phyloP scores from a whole-genome alignment of 805 yeast species.

The Saturnispora bothae region DNA sequence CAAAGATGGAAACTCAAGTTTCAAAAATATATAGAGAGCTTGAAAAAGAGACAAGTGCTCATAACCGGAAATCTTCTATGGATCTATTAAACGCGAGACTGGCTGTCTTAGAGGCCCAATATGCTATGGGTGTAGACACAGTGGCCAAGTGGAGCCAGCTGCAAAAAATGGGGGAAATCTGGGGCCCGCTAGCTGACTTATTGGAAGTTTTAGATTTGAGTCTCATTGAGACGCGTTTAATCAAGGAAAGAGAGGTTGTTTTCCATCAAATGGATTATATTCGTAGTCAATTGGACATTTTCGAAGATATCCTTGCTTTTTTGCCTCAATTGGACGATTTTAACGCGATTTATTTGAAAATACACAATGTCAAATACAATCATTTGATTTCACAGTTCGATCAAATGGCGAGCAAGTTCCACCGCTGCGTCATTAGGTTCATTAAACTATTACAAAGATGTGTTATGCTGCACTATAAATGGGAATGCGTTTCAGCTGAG shows the following conservation, averaged over 20 bases:
- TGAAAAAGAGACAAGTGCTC: slow-evolving; percentile 5
- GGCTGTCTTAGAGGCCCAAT: not conserved
- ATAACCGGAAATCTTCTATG: slow-evolving; percentile 1
- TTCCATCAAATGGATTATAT: not conserved
- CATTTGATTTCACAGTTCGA: not conserved
- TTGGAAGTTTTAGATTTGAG: not conserved
- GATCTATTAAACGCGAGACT: not conserved
- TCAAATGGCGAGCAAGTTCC: not conserved
- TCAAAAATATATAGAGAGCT: no score
- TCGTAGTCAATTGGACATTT: not conserved
- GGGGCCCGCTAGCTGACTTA: not conserved
- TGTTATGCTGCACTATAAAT: slow-evolving; percentile 4
- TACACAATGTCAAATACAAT: not conserved
- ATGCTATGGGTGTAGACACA: not conserved
- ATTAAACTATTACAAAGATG: slow-evolving; percentile 9
- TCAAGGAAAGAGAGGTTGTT: not conserved
- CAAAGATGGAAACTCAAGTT: no score
- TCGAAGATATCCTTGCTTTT: not conserved
- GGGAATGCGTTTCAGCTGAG: no score
- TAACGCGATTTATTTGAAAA: not conserved
- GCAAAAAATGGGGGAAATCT: not conserved
- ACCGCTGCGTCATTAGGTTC: slow-evolving; percentile 7
- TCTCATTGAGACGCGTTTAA: not conserved
- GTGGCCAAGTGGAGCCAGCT: not conserved
- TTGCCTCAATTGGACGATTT: slow-evolving; percentile 5